These are phyloP conservation scores for Penicillium desertorum DNA, from an alignment of 495 filamentous ascomycete genomes.

Conservation along the genomic window DNA sequence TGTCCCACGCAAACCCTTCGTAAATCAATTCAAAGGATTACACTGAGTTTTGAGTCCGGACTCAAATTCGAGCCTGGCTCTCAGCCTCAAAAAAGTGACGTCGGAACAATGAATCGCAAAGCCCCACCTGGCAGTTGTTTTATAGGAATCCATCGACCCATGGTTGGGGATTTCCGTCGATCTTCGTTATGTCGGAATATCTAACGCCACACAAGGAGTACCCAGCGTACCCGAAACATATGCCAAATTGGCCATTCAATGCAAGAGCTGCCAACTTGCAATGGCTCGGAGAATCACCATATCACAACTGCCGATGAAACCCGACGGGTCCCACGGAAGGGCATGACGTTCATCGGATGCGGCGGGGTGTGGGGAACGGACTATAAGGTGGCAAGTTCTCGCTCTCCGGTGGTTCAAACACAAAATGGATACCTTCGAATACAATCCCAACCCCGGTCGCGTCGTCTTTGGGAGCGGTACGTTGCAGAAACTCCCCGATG, in stretches of 20 bases:
- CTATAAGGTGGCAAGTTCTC: constrained; percentile 28
- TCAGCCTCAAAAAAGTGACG: background rate
- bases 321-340: constrained; percentile 34
- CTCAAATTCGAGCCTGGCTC: background rate
- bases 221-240: background rate
- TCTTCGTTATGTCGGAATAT: background rate
- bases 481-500: constrained; percentile 58
- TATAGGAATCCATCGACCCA: background rate
- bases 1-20: background rate
- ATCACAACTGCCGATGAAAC: constrained; percentile 28
- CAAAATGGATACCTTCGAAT: constrained; percentile 59
- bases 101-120: background rate
- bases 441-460: constrained; percentile 57
- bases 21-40: background rate
- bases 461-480: constrained; percentile 65
- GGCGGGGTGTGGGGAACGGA: constrained; percentile 38
- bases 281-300: constrained; percentile 12
- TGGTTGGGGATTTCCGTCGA: constrained; percentile 16
- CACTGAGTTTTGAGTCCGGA: background rate
- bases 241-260: background rate
- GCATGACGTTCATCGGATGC: constrained; percentile 21
- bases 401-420: constrained; percentile 6
- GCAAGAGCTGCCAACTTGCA: background rate
- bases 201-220: background rate
- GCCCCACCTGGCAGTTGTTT: background rate